Percentiles rank a stretch among this genome's conserved stretches.
Evolutionary conservation across 1,284 basidiomycete species (phyloP).

Genomic region (Trichosporon coremiiforme): DNA sequence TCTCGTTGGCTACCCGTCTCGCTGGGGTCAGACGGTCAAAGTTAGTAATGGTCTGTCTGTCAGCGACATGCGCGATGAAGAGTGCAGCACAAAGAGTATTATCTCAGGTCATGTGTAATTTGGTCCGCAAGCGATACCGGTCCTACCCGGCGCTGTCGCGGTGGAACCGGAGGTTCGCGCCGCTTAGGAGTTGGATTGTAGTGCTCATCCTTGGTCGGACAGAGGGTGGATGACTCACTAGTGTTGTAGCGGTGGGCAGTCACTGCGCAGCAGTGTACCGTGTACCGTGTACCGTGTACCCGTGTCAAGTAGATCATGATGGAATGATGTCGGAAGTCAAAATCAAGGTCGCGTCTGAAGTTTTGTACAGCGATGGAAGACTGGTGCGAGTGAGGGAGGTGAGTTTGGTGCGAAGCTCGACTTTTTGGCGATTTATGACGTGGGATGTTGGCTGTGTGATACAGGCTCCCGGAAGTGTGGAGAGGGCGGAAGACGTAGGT

Average conservation of each 20-base stretch:
- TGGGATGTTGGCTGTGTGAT: too few species aligned
- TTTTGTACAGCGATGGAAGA: not conserved
- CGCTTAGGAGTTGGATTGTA: constrained; percentile 52
- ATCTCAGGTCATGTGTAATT: constrained; percentile 54
- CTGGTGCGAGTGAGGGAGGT: too few species aligned
- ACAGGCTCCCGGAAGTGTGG: too few species aligned
- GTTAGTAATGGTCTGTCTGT: constrained; percentile 18
- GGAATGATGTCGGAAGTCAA: not conserved
- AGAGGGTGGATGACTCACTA: constrained; percentile 22
- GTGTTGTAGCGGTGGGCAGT: not conserved
- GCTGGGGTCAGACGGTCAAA: too few species aligned
- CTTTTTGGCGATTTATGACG: not conserved
- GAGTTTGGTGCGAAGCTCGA: not conserved
- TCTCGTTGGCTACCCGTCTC: too few species aligned
- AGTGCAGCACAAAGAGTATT: not conserved
- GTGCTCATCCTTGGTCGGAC: constrained; percentile 43
- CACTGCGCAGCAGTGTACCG: too few species aligned
- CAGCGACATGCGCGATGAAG: constrained; percentile 18
- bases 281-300: too few species aligned
- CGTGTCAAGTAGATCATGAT: too few species aligned
- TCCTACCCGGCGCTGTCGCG: constrained; percentile 44
- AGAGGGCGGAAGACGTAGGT: too few species aligned
- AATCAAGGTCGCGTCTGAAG: not conserved
- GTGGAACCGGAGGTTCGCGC: constrained; percentile 43
- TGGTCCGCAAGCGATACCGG: constrained; percentile 48